These are phyloP conservation scores for Penicillium occitanis DNA, from an alignment of 2,329 filamentous ascomycete genomes.

Conservation along the genomic window DNA sequence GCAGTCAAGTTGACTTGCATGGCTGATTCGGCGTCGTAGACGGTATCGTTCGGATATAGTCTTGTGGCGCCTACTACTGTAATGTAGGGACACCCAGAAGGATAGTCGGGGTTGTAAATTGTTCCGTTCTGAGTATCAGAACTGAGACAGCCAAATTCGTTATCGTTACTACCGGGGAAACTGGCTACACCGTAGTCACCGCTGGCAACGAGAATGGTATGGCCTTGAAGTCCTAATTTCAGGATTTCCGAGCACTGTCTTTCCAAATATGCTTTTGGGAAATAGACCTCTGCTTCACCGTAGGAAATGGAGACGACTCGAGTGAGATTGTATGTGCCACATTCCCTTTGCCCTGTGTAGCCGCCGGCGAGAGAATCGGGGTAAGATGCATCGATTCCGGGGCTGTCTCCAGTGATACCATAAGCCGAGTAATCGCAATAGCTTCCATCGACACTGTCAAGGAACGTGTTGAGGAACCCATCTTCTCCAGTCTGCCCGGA, in stretches of 20 bases:
- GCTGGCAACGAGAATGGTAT: conserved; percentile 35
- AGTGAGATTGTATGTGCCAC: conserved; percentile 42
- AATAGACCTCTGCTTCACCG: conserved; percentile 54
- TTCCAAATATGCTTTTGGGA: conserved; percentile 56
- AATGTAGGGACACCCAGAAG: conserved; percentile 54
- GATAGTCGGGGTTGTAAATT: conserved; percentile 53
- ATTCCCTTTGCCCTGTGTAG: conserved; percentile 11
- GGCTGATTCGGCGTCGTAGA: conserved; percentile 16
- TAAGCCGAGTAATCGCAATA: conserved; percentile 16
- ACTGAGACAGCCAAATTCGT: conserved; percentile 28
- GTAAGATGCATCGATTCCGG: conserved; percentile 12
- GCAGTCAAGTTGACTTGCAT: conserved; percentile 20
- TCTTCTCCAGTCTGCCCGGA: background rate
- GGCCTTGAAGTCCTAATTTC: conserved; percentile 48
- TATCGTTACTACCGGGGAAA: conserved; percentile 40
- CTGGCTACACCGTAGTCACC: conserved; percentile 32
- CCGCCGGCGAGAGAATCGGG: conserved; percentile 11
- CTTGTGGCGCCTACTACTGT: conserved; percentile 46
- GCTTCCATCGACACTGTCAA: conserved; percentile 18
- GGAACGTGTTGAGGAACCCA: conserved; percentile 18
- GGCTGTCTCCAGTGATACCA: conserved; percentile 14
- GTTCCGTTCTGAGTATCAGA: conserved; percentile 26
- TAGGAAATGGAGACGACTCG: conserved; percentile 60
- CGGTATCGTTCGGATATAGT: conserved; percentile 10
- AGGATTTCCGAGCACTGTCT: conserved; percentile 50